Conservation (phyloP, 768 basidiomycete species). For the Obba rivulosa region DNA sequence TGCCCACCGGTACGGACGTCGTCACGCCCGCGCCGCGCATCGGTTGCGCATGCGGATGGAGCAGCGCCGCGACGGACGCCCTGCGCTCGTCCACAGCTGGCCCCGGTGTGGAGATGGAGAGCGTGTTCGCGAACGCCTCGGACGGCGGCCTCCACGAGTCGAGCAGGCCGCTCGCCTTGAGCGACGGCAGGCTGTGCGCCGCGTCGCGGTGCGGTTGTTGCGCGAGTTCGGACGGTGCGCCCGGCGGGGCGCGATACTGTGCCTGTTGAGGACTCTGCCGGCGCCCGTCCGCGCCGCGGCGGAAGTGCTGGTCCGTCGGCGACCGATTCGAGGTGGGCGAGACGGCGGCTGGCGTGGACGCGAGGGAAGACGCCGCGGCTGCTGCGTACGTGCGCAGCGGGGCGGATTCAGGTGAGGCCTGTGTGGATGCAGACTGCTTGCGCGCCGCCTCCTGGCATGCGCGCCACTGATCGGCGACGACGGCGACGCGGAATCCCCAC, state of each 20-base stretch:
- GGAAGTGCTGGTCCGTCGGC: neutral
- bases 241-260: no score
- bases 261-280: neutral
- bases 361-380: neutral
- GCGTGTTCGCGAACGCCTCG: slow-evolving; percentile 18
- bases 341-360: slow-evolving; percentile 5
- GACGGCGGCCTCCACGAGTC: slow-evolving; percentile 36
- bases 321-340: slow-evolving; percentile 11
- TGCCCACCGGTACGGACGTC: slow-evolving; percentile 52
- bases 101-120: slow-evolving; percentile 7
- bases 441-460: slow-evolving; percentile 18
- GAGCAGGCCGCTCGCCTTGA: slow-evolving; percentile 70
- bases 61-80: neutral
- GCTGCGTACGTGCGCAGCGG: neutral
- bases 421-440: slow-evolving; percentile 2
- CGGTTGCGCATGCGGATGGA: slow-evolving; percentile 1
- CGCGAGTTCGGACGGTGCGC: no score
- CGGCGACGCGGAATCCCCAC: slow-evolving; percentile 47
- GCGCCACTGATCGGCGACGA: slow-evolving; percentile 25
- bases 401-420: slow-evolving; percentile 4
- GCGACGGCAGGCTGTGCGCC: slow-evolving; percentile 53
- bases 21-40: slow-evolving; percentile 2
- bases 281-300: no score
- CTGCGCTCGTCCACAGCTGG: neutral
- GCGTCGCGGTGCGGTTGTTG: slow-evolving; percentile 1